Evolutionary conservation across 2,329 filamentous ascomycete genomes (phyloP).

Genomic region (Colletotrichum tropicale): DNA sequence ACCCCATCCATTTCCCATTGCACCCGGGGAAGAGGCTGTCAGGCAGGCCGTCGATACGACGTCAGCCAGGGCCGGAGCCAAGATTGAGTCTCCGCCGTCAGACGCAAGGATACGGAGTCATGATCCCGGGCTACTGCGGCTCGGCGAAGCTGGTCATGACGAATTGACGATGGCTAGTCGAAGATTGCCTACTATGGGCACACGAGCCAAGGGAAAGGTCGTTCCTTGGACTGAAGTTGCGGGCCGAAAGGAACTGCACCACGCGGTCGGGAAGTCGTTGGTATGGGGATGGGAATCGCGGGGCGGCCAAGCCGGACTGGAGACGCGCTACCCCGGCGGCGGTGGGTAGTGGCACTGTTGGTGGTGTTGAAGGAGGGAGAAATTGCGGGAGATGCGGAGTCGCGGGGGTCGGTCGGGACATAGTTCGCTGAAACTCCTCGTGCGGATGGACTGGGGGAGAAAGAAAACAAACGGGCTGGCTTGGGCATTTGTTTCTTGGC

Average conservation of each 20-base stretch:
- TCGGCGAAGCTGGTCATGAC: conserved; percentile 1
- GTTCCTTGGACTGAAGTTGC: background rate
- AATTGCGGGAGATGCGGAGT: conserved; percentile 16
- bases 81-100: background rate
- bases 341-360: background rate
- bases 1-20: background rate
- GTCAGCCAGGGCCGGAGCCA: conserved; percentile 16
- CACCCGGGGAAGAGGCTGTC: background rate
- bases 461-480: background rate
- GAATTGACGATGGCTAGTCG: background rate
- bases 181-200: background rate
- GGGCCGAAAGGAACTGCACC: background rate
- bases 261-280: background rate
- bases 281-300: conserved; percentile 7
- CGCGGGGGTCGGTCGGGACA: conserved; percentile 8
- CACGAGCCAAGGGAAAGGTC: background rate
- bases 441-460: background rate
- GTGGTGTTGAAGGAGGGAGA: background rate
- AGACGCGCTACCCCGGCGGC: background rate
- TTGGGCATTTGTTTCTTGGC: background rate
- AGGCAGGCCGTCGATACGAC: background rate
- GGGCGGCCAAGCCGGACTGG: conserved; percentile 8
- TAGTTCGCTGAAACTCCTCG: conserved; percentile 14
- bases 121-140: conserved; percentile 4
- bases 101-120: conserved; percentile 10